Evolutionary conservation across 2,329 filamentous ascomycete genomes (phyloP).

Genomic region (Karstenula rhodostoma): DNA sequence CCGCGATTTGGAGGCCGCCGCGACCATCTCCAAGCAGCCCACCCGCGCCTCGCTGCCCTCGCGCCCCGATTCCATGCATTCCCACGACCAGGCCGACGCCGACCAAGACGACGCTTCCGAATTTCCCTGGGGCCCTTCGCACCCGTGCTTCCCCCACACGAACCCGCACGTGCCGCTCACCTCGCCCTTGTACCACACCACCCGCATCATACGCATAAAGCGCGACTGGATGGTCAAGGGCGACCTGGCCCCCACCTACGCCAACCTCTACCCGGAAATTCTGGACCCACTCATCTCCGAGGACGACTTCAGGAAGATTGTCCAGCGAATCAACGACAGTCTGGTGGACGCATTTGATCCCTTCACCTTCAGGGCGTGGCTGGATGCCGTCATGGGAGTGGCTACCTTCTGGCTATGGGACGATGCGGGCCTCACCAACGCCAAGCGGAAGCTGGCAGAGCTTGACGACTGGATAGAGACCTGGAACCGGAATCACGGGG

Average conservation of each 20-base stretch:
- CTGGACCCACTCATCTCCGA: conserved; percentile 86
- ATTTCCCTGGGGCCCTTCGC: conserved; percentile 88
- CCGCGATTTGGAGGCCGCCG: conserved; percentile 39
- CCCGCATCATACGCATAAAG: conserved; percentile 88
- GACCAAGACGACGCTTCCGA: conserved; percentile 55
- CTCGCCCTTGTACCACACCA: conserved; percentile 77
- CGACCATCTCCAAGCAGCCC: conserved; percentile 10
- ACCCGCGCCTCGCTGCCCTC: conserved; percentile 39
- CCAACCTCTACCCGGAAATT: conserved; percentile 95
- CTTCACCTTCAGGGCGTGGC: conserved; percentile 75
- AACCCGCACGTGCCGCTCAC: conserved; percentile 87
- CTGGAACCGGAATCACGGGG: conserved; percentile 78
- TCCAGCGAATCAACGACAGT: conserved; percentile 82
- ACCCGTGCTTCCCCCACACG: conserved; percentile 92
- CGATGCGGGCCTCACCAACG: conserved; percentile 78
- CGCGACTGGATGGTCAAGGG: conserved; percentile 91
- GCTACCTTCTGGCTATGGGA: conserved; percentile 96
- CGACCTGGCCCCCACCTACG: conserved; percentile 91
- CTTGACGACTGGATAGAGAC: conserved; percentile 84
- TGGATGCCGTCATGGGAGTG: conserved; percentile 81
- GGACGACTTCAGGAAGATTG: conserved; percentile 81
- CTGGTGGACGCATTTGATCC: conserved; percentile 82
- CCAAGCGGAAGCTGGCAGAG: conserved; percentile 73
- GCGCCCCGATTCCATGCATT: conserved; percentile 37
- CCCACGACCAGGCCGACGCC: conserved; percentile 62